Conservation (phyloP, 805 yeast species). For the Starmerella sp. region DNA sequence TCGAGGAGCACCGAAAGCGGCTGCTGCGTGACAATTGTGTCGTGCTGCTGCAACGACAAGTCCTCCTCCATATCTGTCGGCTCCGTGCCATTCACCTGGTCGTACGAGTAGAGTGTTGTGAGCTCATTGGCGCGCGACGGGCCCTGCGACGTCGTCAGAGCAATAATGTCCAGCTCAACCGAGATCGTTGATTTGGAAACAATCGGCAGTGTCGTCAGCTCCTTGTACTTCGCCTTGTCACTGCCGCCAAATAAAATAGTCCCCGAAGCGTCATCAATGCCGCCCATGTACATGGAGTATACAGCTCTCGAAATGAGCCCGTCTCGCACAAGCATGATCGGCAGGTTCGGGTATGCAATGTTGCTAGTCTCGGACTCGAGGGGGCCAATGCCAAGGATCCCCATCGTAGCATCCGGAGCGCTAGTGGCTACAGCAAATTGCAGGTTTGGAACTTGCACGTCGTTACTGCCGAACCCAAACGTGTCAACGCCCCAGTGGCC, state of each 20-base stretch:
- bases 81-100: background rate
- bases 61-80: background rate
- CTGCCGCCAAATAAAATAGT: slow-evolving; percentile 62
- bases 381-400: slow-evolving; percentile 32
- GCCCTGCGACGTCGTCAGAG: slow-evolving; percentile 12
- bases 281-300: slow-evolving; percentile 54
- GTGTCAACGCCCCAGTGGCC: slow-evolving; percentile 57
- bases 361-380: slow-evolving; percentile 17
- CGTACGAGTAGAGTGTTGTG: background rate
- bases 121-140: slow-evolving; percentile 1
- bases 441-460: slow-evolving; percentile 35
- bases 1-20: slow-evolving; percentile 38
- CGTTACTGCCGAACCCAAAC: slow-evolving; percentile 38
- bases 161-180: slow-evolving; percentile 21
- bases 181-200: slow-evolving; percentile 17
- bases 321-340: slow-evolving; percentile 42
- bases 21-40: slow-evolving; percentile 14
- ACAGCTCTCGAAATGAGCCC: slow-evolving; percentile 47
- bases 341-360: slow-evolving; percentile 46
- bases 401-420: slow-evolving; percentile 48
- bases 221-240: slow-evolving; percentile 53
- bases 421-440: slow-evolving; percentile 68
- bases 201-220: slow-evolving; percentile 39
- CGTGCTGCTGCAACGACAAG: slow-evolving; percentile 1
- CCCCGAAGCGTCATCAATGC: slow-evolving; percentile 33